Conservation (phyloP, 116 monocot genomes). For the Iris pallida region DNA sequence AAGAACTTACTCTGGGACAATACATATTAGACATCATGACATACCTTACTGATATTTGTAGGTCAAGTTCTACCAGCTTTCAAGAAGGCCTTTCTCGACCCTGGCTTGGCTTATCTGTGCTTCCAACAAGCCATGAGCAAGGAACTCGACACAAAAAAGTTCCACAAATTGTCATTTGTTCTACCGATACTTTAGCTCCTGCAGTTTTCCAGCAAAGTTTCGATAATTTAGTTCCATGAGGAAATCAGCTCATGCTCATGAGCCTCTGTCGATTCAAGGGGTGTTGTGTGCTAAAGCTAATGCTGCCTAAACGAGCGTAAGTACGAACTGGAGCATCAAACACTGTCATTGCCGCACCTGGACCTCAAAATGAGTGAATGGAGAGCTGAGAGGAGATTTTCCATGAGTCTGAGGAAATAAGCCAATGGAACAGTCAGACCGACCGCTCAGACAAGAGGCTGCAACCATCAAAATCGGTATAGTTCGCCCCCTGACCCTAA, state of each 20-base stretch:
- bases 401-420: too few relatives aligned
- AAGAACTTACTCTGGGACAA: constrained; percentile 12
- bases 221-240: constrained; percentile 45
- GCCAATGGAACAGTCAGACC: too few relatives aligned
- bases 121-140: constrained; percentile 38
- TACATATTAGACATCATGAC: constrained; percentile 42
- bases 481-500: too few relatives aligned
- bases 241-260: constrained; percentile 18
- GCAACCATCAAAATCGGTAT: too few relatives aligned
- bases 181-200: constrained; percentile 22
- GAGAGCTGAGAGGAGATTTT: constrained; percentile 4
- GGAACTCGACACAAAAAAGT: constrained; percentile 30
- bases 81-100: constrained; percentile 18
- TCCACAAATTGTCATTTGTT: constrained; percentile 28
- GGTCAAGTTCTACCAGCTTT: too few relatives aligned
- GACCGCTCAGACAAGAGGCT: too few relatives aligned
- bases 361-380: constrained; percentile 32
- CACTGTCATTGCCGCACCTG: constrained; percentile 18
- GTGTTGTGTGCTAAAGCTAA: constrained; percentile 12
- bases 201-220: constrained; percentile 30
- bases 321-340: constrained; percentile 34
- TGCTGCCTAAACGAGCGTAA: constrained; percentile 26
- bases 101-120: constrained; percentile 15
- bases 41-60: too few relatives aligned
- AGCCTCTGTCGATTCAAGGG: constrained; percentile 17